Evolutionary conservation across 495 filamentous ascomycete species (phyloP).

Genomic region (Penicillium maclennaniae): DNA sequence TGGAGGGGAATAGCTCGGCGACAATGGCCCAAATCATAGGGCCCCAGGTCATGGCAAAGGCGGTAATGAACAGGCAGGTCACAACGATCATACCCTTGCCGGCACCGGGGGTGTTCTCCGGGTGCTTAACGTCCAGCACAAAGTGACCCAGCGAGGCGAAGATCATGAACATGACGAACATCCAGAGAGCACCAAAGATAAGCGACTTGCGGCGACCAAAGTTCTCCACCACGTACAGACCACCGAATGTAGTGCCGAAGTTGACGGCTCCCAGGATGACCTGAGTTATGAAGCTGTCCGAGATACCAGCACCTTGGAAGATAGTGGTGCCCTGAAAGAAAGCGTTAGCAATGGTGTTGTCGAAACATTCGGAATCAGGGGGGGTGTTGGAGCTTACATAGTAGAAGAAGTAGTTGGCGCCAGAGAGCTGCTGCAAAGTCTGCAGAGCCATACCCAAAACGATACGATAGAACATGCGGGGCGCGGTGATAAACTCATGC

Average conservation of each 20-base stretch:
- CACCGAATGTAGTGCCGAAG: slow-evolving; percentile 65
- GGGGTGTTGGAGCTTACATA: slow-evolving; percentile 61
- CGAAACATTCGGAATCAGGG: slow-evolving; percentile 31
- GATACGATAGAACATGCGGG: slow-evolving; percentile 70
- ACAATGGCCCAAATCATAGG: slow-evolving; percentile 76
- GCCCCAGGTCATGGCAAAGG: slow-evolving; percentile 66
- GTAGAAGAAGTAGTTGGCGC: slow-evolving; percentile 76
- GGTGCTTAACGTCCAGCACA: slow-evolving; percentile 50
- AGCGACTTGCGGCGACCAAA: slow-evolving; percentile 66
- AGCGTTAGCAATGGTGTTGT: not conserved
- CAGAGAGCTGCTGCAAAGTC: slow-evolving; percentile 64
- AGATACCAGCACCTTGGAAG: slow-evolving; percentile 66
- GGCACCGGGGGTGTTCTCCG: slow-evolving; percentile 54
- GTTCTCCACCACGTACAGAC: slow-evolving; percentile 66
- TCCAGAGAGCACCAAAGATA: slow-evolving; percentile 62
- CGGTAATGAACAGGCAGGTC: slow-evolving; percentile 59
- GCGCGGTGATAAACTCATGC: slow-evolving; percentile 66
- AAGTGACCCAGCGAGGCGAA: slow-evolving; percentile 69
- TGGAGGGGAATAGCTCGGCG: slow-evolving; percentile 74
- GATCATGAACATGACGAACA: slow-evolving; percentile 68
- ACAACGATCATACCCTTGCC: slow-evolving; percentile 75
- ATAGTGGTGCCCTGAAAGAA: slow-evolving; percentile 69
- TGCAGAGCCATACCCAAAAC: slow-evolving; percentile 65
- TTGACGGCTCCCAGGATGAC: slow-evolving; percentile 74
- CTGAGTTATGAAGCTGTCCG: slow-evolving; percentile 66